These are phyloP conservation scores for Cadophora sp. DNA, from an alignment of 2,329 filamentous ascomycete genomes.

Conservation along the genomic window DNA sequence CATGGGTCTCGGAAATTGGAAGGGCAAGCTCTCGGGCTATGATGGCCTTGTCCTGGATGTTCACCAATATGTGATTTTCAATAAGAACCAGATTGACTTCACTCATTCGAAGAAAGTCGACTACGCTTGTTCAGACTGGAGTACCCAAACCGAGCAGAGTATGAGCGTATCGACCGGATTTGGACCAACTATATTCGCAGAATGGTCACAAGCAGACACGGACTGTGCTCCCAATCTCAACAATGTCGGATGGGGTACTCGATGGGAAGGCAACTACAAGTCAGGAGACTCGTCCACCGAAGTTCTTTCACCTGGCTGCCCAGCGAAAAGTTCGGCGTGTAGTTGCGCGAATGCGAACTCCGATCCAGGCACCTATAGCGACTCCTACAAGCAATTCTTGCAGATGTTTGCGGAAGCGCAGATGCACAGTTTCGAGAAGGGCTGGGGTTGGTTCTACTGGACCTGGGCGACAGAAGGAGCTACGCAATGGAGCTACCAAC, in stretches of 20 bases:
- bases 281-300: slow-evolving; percentile 62
- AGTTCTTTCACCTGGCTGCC: slow-evolving; percentile 77
- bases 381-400: slow-evolving; percentile 83
- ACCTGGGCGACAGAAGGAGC: slow-evolving; percentile 92
- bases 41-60: slow-evolving; percentile 87
- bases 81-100: slow-evolving; percentile 82
- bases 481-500: slow-evolving; percentile 91
- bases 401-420: slow-evolving; percentile 93
- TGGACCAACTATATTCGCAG: slow-evolving; percentile 91
- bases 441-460: slow-evolving; percentile 99
- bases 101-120: slow-evolving; percentile 84
- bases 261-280: slow-evolving; percentile 89
- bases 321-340: slow-evolving; percentile 70
- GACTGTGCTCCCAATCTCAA: slow-evolving; percentile 90
- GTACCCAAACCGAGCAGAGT: slow-evolving; percentile 74
- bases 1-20: slow-evolving; percentile 89
- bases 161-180: slow-evolving; percentile 80
- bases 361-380: slow-evolving; percentile 69
- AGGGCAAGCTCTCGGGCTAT: slow-evolving; percentile 77
- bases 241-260: slow-evolving; percentile 85
- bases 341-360: slow-evolving; percentile 80
- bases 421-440: slow-evolving; percentile 92
- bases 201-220: slow-evolving; percentile 98
- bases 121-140: slow-evolving; percentile 90
- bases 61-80: slow-evolving; percentile 99